phyloP scores from a whole-genome alignment of 2,329 filamentous ascomycete species.

The Aspergillus quadrilineatus region DNA sequence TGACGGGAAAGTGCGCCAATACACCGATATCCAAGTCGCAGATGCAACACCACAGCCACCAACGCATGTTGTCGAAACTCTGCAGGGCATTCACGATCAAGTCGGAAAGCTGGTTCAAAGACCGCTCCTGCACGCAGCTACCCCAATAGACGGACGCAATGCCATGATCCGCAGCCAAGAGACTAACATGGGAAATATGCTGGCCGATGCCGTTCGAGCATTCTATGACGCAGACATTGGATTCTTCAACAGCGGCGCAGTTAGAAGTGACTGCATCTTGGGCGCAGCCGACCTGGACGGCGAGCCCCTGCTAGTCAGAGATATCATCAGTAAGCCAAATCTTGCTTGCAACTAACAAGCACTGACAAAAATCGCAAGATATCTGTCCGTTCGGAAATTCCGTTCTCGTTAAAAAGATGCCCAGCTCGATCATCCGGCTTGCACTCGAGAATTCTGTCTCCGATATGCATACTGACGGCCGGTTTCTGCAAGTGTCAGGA shows the following conservation, averaged over 20 bases:
- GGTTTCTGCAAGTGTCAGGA: conserved; percentile 26
- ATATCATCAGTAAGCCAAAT: conserved; percentile 22
- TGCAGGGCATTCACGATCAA: conserved; percentile 16
- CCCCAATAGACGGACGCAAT: conserved; percentile 23
- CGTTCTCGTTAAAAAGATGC: conserved; percentile 23
- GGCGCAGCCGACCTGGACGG: not conserved
- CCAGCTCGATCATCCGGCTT: conserved; percentile 13
- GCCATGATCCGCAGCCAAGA: conserved; percentile 22
- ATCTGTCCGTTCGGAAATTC: conserved; percentile 27
- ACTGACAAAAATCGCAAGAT: conserved; percentile 11
- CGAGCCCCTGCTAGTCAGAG: conserved; percentile 19
- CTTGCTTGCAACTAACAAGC: not conserved
- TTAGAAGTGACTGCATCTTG: conserved; percentile 25
- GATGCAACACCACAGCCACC: not conserved
- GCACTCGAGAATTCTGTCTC: conserved; percentile 27
- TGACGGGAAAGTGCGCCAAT: conserved; percentile 16
- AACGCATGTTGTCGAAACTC: not conserved
- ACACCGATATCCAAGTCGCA: conserved; percentile 14
- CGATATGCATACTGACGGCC: conserved; percentile 27
- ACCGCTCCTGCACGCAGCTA: conserved; percentile 19
- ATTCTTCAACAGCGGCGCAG: conserved; percentile 26
- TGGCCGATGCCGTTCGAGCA: conserved; percentile 25
- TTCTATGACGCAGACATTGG: conserved; percentile 27
- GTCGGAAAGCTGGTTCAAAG: conserved; percentile 20
- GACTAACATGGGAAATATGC: conserved; percentile 28